phyloP scores from a whole-genome alignment of 2,329 filamentous ascomycete species.

The Cordyceps farinosa region DNA sequence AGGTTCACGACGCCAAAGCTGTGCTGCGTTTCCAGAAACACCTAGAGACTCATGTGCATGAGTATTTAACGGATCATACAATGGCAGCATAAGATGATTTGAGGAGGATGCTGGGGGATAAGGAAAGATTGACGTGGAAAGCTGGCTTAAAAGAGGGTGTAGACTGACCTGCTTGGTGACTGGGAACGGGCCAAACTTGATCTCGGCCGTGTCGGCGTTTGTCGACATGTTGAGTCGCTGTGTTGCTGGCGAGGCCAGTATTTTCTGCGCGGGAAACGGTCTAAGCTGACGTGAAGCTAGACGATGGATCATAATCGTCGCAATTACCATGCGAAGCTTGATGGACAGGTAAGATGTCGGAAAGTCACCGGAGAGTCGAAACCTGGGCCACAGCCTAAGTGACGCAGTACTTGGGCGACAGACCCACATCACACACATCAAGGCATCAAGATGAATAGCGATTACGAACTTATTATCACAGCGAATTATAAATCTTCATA shows the following conservation, averaged over 20 bases:
- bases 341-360: background rate
- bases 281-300: background rate
- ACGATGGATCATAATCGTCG: background rate
- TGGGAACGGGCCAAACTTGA: conserved; percentile 73
- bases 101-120: too few relatives aligned
- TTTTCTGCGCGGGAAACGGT: background rate
- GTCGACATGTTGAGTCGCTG: conserved; percentile 27
- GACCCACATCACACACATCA: background rate
- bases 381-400: background rate
- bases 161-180: conserved; percentile 68
- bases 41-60: conserved; percentile 45
- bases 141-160: background rate
- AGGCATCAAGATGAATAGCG: too few relatives aligned
- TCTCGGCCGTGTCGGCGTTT: conserved; percentile 23
- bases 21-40: conserved; percentile 77
- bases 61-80: too few relatives aligned
- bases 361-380: background rate
- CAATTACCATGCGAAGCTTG: background rate
- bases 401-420: background rate
- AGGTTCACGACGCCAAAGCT: conserved; percentile 92
- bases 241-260: conserved; percentile 21
- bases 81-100: background rate
- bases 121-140: background rate
- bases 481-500: background rate
- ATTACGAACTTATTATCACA: background rate